phyloP scores from a whole-genome alignment of 1,284 basidiomycete genomes.

The Tilletia setariae region DNA sequence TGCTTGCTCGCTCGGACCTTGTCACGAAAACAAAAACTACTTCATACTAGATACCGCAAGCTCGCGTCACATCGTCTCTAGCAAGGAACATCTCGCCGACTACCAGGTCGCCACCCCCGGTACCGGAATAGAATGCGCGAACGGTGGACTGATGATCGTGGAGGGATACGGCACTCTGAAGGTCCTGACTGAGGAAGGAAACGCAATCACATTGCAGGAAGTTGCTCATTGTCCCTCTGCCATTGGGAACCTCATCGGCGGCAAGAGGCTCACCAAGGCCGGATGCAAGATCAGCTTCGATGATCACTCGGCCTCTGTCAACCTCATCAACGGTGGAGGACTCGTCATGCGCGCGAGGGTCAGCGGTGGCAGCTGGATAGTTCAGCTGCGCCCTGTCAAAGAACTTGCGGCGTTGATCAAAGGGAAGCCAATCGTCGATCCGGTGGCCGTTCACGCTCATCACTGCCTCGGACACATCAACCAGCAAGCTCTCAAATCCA shows the following conservation, averaged over 20 bases:
- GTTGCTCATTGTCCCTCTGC: not conserved
- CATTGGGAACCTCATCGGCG: constrained; percentile 2
- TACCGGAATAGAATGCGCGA: not conserved
- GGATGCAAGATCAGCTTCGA: constrained; percentile 12
- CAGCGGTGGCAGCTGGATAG: not conserved
- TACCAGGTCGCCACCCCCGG: not conserved
- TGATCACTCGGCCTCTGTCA: not conserved
- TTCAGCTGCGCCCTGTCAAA: not conserved
- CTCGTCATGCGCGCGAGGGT: not conserved
- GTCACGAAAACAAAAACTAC: not conserved
- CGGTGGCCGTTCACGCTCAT: not conserved
- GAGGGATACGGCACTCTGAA: not conserved
- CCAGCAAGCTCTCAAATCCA: not conserved
- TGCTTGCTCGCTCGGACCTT: not conserved
- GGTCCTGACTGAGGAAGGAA: not conserved
- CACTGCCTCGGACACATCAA: constrained; percentile 4
- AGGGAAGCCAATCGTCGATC: not conserved
- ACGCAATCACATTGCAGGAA: not conserved
- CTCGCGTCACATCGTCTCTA: not conserved
- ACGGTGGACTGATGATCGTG: not conserved
- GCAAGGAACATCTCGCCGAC: not conserved
- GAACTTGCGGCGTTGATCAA: not conserved
- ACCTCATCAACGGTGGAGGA: not conserved
- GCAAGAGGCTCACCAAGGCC: constrained; percentile 5
- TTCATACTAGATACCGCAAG: constrained; percentile 2